Base-by-base conservation (phyloP, 345 rosid genomes). In the Citrus cavaleriei region DNA sequence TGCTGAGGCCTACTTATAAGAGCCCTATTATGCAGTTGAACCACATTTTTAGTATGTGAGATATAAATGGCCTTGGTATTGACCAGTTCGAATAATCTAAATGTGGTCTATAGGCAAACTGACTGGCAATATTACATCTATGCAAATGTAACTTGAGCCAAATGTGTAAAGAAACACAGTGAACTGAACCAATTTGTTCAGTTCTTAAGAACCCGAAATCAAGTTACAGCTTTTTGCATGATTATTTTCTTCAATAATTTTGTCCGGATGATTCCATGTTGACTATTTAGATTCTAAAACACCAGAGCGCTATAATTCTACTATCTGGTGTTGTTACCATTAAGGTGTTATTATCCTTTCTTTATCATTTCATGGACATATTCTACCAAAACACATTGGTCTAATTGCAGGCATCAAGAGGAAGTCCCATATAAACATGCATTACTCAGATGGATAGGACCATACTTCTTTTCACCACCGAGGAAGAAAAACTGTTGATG, bases 321-420 rank as follows among this genome's bases (percentile, higher is more conserved):
- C 14, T 35, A 49, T 49, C 61, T 70, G 28, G 14, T 7, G 6
- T 35, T 37, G 67, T 35, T 68, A 30, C 60, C 57, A 77, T 57
- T 37, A 28, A 28, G 7, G 10, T 68, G 12, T 13, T 35, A 7
- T 10, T 59, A 6, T 14, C 38, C 0, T 60, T 3, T 38, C 35
- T 24, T 6, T 7, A 14, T 60, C 24, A 18, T 38, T 58, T n/a
- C 24, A 0, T 60, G 22, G 34, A 4, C 32, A 10, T 22, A 16
- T 27, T 24, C 1, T 40, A 28, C 62, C 49, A 18, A 22, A 62
- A 21, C 5, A 27, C 62, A 34, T 32, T 78, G 71, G 54, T 75
- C 60, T n/a, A 27, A 65, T 10, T 72, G 59, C 78, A 81, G 84
- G 75, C 22, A 0, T 78, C 80, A 68, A 78, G 74, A 78, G 84